A percentile compares a stretch with the other conserved stretches of the same genome.
phyloP scores from a whole-genome alignment of 257 asterid genomes.

The Ilex asprella region DNA sequence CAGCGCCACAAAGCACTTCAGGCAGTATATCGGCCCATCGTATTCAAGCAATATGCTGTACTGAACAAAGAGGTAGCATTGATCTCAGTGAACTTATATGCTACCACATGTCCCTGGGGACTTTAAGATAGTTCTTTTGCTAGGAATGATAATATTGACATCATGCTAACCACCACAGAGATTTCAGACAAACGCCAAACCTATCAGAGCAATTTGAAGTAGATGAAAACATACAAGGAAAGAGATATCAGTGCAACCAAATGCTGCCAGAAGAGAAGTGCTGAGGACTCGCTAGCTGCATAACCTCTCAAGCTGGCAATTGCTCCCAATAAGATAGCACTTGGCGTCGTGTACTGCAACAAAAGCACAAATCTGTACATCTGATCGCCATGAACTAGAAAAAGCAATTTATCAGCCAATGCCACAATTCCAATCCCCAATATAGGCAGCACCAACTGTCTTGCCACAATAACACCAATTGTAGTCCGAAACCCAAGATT shows the following conservation, averaged over 20 bases:
- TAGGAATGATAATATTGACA: too few relatives aligned
- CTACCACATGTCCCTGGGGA: too few relatives aligned
- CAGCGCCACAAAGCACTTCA: too few relatives aligned
- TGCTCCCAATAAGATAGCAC: too few relatives aligned
- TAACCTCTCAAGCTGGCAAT: too few relatives aligned
- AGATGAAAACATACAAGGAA: slow-evolving; percentile 25
- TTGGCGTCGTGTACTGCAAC: slow-evolving; percentile 26
- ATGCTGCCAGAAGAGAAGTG: slow-evolving; percentile 45
- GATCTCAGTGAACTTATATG: too few relatives aligned
- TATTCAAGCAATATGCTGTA: too few relatives aligned
- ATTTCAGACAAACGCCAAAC: not conserved
- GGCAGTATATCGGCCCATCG: too few relatives aligned
- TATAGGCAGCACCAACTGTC: slow-evolving; percentile 29
- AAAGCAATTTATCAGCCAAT: slow-evolving; percentile 23
- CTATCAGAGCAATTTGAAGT: slow-evolving; percentile 20
- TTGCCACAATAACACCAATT: slow-evolving; percentile 32
- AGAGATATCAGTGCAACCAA: slow-evolving; percentile 31
- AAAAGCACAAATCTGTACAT: slow-evolving; percentile 34
- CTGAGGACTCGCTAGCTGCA: slow-evolving; percentile 32
- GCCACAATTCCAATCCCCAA: slow-evolving; percentile 32
- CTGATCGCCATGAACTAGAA: slow-evolving; percentile 26
- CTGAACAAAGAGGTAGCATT: too few relatives aligned
- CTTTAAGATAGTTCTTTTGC: too few relatives aligned
- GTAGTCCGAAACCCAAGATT: slow-evolving; percentile 33
- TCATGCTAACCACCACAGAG: too few relatives aligned